These are phyloP conservation scores for Arachis stenosperma DNA, from an alignment of 306 rosid species.

Conservation along the genomic window DNA sequence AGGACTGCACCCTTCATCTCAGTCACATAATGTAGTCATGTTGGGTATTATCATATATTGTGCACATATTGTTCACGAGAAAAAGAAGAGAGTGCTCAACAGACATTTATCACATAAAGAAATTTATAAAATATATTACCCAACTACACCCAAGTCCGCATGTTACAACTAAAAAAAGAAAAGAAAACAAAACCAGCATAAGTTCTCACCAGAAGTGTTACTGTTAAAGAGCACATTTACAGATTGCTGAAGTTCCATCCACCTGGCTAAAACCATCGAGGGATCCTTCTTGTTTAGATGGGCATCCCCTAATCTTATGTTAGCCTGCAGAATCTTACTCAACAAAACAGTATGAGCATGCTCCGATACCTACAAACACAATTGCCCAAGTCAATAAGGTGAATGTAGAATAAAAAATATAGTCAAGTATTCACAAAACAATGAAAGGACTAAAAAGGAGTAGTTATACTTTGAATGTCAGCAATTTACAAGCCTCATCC, in stretches of 20 bases:
- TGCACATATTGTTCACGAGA: background rate
- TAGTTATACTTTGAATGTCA: background rate
- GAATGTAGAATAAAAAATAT: constrained; percentile 35
- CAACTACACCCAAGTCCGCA: constrained; percentile 16
- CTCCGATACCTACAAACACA: constrained; percentile 71
- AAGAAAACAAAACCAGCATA: constrained; percentile 24
- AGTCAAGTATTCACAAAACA: constrained; percentile 15
- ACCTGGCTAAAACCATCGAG: constrained; percentile 48
- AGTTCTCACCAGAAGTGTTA: constrained; percentile 64
- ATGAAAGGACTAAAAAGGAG: constrained; percentile 14
- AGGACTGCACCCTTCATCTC: constrained; percentile 10
- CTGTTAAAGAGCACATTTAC: constrained; percentile 72
- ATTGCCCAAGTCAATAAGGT: constrained; percentile 31
- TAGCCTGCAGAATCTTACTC: constrained; percentile 70
- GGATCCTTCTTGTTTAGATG: constrained; percentile 51
- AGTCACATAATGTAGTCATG: background rate
- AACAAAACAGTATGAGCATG: constrained; percentile 87
- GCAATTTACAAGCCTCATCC: constrained; percentile 4
- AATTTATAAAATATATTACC: background rate
- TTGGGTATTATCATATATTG: constrained; percentile 7
- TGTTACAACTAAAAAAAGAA: background rate
- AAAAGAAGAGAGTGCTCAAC: background rate
- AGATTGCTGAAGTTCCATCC: constrained; percentile 92
- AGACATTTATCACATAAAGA: background rate
- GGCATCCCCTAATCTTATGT: constrained; percentile 65